Evolutionary conservation across 2,329 filamentous ascomycete genomes (phyloP).

Genomic region (Exophiala spinifera): DNA sequence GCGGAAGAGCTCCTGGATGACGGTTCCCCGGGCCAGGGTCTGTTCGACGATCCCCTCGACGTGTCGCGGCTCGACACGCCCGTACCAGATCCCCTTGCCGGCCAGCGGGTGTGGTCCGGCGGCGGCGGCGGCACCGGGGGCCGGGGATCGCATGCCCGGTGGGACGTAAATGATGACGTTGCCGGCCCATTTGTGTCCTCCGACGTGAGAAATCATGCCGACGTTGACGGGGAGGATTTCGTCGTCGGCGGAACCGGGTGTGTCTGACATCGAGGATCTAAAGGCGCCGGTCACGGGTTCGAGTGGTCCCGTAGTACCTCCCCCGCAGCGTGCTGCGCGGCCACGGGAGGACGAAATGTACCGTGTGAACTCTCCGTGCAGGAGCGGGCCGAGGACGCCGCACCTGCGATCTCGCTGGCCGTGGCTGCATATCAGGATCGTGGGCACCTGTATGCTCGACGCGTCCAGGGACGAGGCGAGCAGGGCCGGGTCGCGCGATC

Average conservation of each 20-base stretch:
- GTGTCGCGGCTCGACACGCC: slow-evolving; percentile 78
- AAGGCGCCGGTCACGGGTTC: not conserved
- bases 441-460: slow-evolving; percentile 34
- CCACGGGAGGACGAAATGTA: slow-evolving; percentile 11
- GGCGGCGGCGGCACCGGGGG: no score
- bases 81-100: slow-evolving; percentile 70
- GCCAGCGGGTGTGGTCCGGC: slow-evolving; percentile 24
- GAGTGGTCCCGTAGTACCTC: no score
- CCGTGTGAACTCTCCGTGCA: slow-evolving; percentile 66
- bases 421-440: slow-evolving; percentile 83
- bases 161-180: slow-evolving; percentile 78
- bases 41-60: slow-evolving; percentile 84
- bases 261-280: no score
- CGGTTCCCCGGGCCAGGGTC: slow-evolving; percentile 82
- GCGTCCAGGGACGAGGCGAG: slow-evolving; percentile 55
- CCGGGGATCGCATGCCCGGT: not conserved
- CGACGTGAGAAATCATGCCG: slow-evolving; percentile 70
- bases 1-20: slow-evolving; percentile 75
- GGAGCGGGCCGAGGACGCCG: slow-evolving; percentile 71
- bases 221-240: slow-evolving; percentile 33
- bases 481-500: slow-evolving; percentile 45
- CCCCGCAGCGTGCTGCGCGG: no score
- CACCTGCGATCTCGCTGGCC: slow-evolving; percentile 77
- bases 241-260: no score
- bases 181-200: slow-evolving; percentile 89